These are phyloP conservation scores for Basidiobolus meristosporus DNA, from an alignment of 371 early-diverging fungal genomes.

Conservation along the genomic window DNA sequence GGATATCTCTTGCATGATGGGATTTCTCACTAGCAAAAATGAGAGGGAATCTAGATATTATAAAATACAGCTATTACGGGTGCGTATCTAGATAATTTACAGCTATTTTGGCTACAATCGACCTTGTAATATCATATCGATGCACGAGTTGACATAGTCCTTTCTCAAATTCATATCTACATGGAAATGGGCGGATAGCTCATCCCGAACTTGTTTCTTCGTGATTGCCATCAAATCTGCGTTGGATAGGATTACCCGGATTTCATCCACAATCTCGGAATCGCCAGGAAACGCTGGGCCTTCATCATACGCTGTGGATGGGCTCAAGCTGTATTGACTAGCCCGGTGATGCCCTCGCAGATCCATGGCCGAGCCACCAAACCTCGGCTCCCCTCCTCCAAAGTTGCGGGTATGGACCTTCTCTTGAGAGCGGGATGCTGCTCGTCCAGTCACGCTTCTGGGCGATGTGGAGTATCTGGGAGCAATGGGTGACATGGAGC, in stretches of 20 bases:
- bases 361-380: background rate
- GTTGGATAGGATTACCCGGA: conserved; percentile 46
- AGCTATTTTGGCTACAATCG: conserved; percentile 3
- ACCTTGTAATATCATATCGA: conserved; percentile 49
- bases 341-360: background rate
- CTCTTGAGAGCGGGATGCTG: background rate
- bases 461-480: too few relatives aligned
- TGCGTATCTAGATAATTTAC: too few relatives aligned
- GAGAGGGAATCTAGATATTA: too few relatives aligned
- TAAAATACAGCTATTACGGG: too few relatives aligned
- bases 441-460: background rate
- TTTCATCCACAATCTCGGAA: conserved; percentile 50
- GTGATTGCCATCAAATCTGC: conserved; percentile 64
- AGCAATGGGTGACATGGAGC: too few relatives aligned
- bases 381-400: background rate
- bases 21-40: too few relatives aligned
- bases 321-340: background rate
- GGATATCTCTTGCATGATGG: too few relatives aligned
- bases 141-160: conserved; percentile 69
- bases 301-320: background rate
- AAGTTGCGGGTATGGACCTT: background rate
- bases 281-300: conserved; percentile 12
- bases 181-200: conserved; percentile 49
- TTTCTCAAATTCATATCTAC: conserved; percentile 52
- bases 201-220: conserved; percentile 74